A percentile compares a stretch with the other conserved stretches of the same genome.
Conservation (phyloP, 2,329 filamentous ascomycete species). For the Elsinoe batatas region DNA sequence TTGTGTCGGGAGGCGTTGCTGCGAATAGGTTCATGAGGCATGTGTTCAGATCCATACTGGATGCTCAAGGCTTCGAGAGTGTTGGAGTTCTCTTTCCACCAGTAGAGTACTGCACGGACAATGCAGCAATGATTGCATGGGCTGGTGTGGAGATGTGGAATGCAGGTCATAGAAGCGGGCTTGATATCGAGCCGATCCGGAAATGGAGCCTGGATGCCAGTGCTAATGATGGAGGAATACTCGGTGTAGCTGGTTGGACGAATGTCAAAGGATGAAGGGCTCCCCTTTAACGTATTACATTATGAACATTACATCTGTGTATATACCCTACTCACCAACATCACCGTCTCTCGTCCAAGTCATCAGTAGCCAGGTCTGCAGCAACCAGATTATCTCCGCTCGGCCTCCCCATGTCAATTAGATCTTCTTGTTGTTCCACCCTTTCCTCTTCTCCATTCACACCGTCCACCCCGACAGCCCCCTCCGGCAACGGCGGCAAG, state of each 20-base stretch:
- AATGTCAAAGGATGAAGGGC: background rate
- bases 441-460: background rate
- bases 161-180: constrained; percentile 57
- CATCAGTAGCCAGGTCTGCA: background rate
- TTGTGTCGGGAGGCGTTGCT: constrained; percentile 85
- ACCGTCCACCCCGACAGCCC: background rate
- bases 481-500: background rate
- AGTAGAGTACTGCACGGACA: constrained; percentile 72
- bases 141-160: constrained; percentile 85
- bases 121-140: constrained; percentile 97
- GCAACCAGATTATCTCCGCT: background rate
- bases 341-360: background rate
- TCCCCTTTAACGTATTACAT: background rate
- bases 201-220: constrained; percentile 66
- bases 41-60: constrained; percentile 48
- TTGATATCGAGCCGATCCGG: constrained; percentile 50
- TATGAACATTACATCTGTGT: background rate
- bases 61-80: constrained; percentile 53
- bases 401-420: background rate
- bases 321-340: background rate
- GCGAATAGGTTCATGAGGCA: constrained; percentile 69
- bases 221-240: constrained; percentile 54
- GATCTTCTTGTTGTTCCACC: background rate
- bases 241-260: constrained; percentile 40
- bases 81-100: constrained; percentile 66